Conservation (phyloP, 345 rosid genomes). For the Stellera chamaejasme region DNA sequence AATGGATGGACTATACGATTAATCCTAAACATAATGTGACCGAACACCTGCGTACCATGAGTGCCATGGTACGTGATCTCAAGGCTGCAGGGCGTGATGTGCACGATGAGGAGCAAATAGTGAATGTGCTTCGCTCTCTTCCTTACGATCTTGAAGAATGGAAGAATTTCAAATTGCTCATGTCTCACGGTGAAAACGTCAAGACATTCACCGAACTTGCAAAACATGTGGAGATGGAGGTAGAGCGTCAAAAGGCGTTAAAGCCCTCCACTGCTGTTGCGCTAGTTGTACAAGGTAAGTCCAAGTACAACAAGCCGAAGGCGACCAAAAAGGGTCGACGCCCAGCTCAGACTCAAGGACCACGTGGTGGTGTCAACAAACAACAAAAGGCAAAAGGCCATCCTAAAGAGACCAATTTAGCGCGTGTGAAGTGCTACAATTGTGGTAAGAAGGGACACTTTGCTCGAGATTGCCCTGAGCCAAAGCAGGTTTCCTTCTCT, state of each 20-base stretch:
- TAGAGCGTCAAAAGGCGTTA: too few species aligned
- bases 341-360: too few species aligned
- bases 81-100: neutral
- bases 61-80: neutral
- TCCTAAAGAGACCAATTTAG: too few species aligned
- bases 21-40: too few species aligned
- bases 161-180: neutral
- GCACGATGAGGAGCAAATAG: neutral
- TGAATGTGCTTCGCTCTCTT: neutral
- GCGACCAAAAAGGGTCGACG: too few species aligned
- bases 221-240: too few species aligned
- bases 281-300: too few species aligned
- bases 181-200: neutral
- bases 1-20: neutral
- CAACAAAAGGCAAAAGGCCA: too few species aligned
- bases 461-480: neutral
- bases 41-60: neutral
- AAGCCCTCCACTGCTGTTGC: too few species aligned
- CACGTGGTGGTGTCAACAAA: too few species aligned
- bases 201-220: neutral
- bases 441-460: neutral
- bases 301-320: too few species aligned
- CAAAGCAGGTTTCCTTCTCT: neutral
- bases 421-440: neutral
- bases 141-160: neutral